These are phyloP conservation scores for Nicotiana obtusifolia DNA, from an alignment of 257 asterid genomes.

Conservation along the genomic window DNA sequence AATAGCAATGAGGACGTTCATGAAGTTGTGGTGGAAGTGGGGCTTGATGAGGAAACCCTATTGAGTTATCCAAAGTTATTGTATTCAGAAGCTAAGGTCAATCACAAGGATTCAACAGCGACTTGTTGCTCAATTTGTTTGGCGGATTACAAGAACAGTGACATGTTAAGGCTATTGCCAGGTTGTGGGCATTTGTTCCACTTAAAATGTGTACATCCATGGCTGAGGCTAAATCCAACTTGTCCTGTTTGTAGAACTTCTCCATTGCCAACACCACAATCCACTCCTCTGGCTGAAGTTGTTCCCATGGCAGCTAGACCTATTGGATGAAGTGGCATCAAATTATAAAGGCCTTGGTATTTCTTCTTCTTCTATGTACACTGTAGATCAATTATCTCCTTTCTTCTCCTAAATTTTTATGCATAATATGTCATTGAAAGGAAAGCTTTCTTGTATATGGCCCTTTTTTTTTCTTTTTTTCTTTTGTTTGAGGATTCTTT, in stretches of 20 bases:
- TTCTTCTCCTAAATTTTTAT: background rate
- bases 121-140: constrained; percentile 80
- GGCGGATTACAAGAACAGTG: constrained; percentile 60
- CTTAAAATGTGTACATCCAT: constrained; percentile 71
- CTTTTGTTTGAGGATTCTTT: too few relatives aligned
- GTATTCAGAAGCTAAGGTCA: constrained; percentile 57
- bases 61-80: constrained; percentile 55
- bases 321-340: constrained; percentile 16
- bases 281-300: constrained; percentile 84
- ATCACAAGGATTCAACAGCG: constrained; percentile 43
- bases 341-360: background rate
- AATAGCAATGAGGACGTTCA: background rate
- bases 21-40: constrained; percentile 31
- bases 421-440: background rate
- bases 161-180: constrained; percentile 56
- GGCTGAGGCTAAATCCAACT: constrained; percentile 85
- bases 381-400: background rate
- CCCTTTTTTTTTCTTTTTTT: too few relatives aligned
- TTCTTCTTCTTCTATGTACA: background rate
- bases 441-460: background rate
- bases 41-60: constrained; percentile 72
- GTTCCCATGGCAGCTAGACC: constrained; percentile 66
- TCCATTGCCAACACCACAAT: constrained; percentile 67
- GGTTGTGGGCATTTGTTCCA: constrained; percentile 87
- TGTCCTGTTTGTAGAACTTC: constrained; percentile 93